A percentile compares a stretch with the other conserved stretches of the same genome.
phyloP scores from a whole-genome alignment of 495 filamentous ascomycete genomes.

The Aspergillus taichungensis region DNA sequence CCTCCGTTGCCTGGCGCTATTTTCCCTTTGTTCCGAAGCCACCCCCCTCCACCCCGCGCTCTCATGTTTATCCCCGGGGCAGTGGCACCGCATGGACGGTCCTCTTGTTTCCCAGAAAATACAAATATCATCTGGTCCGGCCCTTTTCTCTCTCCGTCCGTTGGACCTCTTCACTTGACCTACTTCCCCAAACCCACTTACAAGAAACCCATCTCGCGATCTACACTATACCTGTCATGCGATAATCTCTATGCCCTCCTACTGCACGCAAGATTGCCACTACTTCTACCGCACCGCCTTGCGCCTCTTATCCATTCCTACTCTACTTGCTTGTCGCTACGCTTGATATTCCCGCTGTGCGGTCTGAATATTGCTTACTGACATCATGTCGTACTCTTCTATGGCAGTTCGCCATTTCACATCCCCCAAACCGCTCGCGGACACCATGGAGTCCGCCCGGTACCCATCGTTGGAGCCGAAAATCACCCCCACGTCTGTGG shows the following conservation, averaged over 20 bases:
- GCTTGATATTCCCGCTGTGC: conserved; percentile 34
- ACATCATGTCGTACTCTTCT: conserved; percentile 42
- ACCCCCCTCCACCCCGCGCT: conserved; percentile 7
- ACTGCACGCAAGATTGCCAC: conserved; percentile 80
- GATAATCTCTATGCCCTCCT: conserved; percentile 59
- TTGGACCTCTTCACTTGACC: background rate
- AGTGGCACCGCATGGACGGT: conserved; percentile 1
- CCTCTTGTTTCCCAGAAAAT: background rate
- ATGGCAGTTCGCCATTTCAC: conserved; percentile 47
- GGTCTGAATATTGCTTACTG: conserved; percentile 20
- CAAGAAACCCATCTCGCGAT: conserved; percentile 8
- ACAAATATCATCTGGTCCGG: background rate
- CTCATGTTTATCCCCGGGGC: conserved; percentile 3
- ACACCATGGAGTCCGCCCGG: conserved; percentile 23
- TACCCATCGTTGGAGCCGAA: conserved; percentile 13
- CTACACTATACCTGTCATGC: conserved; percentile 11
- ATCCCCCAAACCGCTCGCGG: conserved; percentile 56
- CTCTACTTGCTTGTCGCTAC: conserved; percentile 64
- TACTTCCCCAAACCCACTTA: background rate
- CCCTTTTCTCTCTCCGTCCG: background rate
- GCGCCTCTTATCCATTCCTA: conserved; percentile 72
- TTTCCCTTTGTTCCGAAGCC: conserved; percentile 12
- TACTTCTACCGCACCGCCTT: conserved; percentile 86
- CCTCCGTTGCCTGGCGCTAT: conserved; percentile 8
- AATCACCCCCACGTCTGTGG: conserved; percentile 11